These are phyloP conservation scores for Oligophagozyma castellii DNA, from an alignment of 1,139 yeast genomes.

Conservation along the genomic window DNA sequence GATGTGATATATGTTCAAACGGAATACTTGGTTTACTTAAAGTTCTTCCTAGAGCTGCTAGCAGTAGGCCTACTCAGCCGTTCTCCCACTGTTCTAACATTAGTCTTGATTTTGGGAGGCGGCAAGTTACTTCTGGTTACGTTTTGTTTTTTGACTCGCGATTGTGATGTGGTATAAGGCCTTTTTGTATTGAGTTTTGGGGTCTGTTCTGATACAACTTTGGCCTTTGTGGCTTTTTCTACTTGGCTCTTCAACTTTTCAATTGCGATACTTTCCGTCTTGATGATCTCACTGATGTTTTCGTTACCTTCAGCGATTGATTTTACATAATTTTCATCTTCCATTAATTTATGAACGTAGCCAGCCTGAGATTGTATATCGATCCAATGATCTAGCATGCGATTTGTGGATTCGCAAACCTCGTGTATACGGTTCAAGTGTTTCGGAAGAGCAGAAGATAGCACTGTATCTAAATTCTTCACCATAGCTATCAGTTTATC, in stretches of 20 bases:
- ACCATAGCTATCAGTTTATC: constrained; percentile 21
- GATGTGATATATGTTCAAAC: too few relatives aligned
- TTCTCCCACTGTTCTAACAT: constrained; percentile 6
- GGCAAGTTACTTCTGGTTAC: too few relatives aligned
- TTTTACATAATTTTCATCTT: constrained; percentile 4
- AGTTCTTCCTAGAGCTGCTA: constrained; percentile 8
- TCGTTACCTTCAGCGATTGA: not conserved
- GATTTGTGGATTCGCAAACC: constrained; percentile 20
- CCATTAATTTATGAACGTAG: constrained; percentile 18
- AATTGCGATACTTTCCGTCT: constrained; percentile 1
- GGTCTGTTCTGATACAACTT: not conserved
- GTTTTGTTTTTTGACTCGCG: not conserved
- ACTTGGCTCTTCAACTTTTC: not conserved
- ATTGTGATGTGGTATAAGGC: not conserved
- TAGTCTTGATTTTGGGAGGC: not conserved
- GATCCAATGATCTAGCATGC: constrained; percentile 22
- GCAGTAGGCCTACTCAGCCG: constrained; percentile 9
- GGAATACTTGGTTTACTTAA: constrained; percentile 4
- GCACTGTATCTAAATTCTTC: constrained; percentile 13
- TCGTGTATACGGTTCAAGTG: constrained; percentile 17
- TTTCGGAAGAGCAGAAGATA: constrained; percentile 12
- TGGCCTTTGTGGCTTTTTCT: not conserved
- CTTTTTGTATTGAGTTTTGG: not conserved
- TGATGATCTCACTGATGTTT: not conserved
- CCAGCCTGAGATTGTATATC: constrained; percentile 24